These are phyloP conservation scores for Lomentospora prolificans DNA, from an alignment of 2,329 filamentous ascomycete genomes.

Conservation along the genomic window DNA sequence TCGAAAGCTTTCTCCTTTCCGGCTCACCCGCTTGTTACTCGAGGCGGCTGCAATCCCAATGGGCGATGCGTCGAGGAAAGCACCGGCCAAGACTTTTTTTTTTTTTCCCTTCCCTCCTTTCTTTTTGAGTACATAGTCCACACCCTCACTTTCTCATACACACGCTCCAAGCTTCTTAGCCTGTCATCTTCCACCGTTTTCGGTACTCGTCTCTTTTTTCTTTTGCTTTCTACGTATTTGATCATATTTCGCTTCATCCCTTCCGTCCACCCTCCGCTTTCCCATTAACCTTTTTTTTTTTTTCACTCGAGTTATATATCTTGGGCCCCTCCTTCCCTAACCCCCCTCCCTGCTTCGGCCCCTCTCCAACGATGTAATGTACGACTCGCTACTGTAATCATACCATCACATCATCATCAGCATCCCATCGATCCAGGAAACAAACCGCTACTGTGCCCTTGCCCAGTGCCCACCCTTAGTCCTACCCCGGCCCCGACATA, in stretches of 20 bases:
- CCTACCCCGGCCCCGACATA: not conserved
- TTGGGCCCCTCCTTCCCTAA: not conserved
- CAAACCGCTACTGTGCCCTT: not conserved
- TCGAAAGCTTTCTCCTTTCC: not conserved
- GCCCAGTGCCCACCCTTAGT: not conserved
- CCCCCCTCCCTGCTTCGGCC: not conserved
- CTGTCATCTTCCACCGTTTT: not conserved
- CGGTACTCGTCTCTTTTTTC: not conserved
- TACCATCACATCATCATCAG: constrained; percentile 4
- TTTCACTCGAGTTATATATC: not conserved
- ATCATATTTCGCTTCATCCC: too few species aligned
- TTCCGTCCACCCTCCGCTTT: not conserved
- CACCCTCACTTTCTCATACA: not conserved
- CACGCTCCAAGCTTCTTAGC: too few species aligned
- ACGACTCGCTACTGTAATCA: constrained; percentile 1
- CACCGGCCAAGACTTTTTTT: not conserved
- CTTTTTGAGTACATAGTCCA: not conserved
- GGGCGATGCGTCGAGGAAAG: not conserved
- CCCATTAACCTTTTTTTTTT: not conserved
- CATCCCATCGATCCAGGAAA: constrained; percentile 1
- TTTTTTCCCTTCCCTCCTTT: not conserved
- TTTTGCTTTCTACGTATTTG: not conserved
- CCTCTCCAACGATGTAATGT: not conserved
- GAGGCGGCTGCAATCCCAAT: too few species aligned
- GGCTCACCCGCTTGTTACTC: not conserved